Conservation (phyloP, 331 rosid genomes). For the Saraca asoca region DNA sequence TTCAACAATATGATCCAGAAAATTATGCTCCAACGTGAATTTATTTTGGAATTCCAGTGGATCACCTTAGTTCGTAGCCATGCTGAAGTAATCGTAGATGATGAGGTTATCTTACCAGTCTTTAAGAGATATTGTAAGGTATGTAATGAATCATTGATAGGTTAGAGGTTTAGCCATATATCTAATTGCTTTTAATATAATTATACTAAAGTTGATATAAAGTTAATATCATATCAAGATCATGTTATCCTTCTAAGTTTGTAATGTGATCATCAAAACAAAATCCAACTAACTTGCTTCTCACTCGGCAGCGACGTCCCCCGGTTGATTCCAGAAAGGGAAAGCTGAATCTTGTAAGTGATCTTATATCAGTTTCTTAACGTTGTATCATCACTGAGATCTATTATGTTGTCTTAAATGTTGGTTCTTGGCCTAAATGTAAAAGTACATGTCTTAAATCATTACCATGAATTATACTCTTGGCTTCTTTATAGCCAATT, state of each 20-base stretch:
- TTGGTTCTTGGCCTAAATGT: constrained; percentile 18
- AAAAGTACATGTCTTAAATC: not conserved
- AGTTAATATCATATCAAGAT: constrained; percentile 8
- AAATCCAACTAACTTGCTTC: constrained; percentile 37
- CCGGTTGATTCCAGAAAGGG: constrained; percentile 78
- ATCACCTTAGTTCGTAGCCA: constrained; percentile 73
- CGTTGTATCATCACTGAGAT: constrained; percentile 5
- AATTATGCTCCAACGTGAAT: constrained; percentile 31
- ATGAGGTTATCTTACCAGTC: constrained; percentile 57
- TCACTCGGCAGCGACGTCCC: constrained; percentile 86
- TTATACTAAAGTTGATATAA: constrained; percentile 11
- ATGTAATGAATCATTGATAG: constrained; percentile 9
- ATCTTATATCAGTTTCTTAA: constrained; percentile 24
- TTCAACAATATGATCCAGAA: constrained; percentile 21
- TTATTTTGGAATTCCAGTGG: constrained; percentile 72
- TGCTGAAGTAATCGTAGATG: constrained; percentile 81
- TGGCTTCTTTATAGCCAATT: too few relatives aligned
- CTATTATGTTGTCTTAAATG: not conserved
- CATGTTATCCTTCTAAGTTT: constrained; percentile 3
- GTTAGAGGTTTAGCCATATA: constrained; percentile 15
- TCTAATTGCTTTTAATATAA: not conserved
- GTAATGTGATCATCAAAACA: constrained; percentile 22
- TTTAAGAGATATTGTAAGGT: constrained; percentile 82
- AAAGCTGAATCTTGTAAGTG: constrained; percentile 80
- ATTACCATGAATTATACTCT: too few relatives aligned